phyloP scores from a whole-genome alignment of 2,329 filamentous ascomycete species.

The Emmonsia crescens region DNA sequence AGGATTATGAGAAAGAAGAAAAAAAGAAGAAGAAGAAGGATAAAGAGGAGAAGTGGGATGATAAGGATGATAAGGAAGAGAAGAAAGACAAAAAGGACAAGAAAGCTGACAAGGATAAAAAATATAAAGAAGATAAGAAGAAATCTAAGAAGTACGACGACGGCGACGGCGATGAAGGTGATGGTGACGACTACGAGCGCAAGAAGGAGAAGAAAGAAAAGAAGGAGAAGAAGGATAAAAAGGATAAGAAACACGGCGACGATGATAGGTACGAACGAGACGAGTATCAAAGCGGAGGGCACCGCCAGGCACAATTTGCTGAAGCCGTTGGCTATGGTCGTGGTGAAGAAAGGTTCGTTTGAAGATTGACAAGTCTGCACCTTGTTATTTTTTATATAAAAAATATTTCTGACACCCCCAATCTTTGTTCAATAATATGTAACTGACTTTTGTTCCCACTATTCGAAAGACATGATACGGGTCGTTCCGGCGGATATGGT shows the following conservation, averaged over 20 bases:
- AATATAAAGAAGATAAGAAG: conserved; percentile 7
- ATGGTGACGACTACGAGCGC: conserved; percentile 1
- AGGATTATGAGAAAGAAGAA: conserved; percentile 1
- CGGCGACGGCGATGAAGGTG: conserved; percentile 1
- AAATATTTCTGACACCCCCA: no score
- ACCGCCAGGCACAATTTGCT: conserved; percentile 5
- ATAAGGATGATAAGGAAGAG: conserved; percentile 2
- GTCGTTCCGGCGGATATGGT: background rate
- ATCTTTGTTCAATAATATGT: background rate
- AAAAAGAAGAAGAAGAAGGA: conserved; percentile 10
- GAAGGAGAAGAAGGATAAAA: conserved; percentile 9
- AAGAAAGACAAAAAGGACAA: conserved; percentile 3
- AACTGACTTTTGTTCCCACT: background rate
- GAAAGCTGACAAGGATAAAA: conserved; percentile 2
- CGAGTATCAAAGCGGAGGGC: conserved; percentile 3
- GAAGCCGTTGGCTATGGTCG: conserved; percentile 4
- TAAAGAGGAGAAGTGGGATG: conserved; percentile 7
- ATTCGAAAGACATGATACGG: background rate
- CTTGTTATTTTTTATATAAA: no score
- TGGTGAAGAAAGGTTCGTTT: conserved; percentile 5
- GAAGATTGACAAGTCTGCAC: no score
- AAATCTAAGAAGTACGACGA: conserved; percentile 2
- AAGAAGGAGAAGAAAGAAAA: conserved; percentile 11
- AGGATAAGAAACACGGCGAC: conserved; percentile 10
- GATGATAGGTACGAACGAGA: conserved; percentile 11